A percentile compares a stretch with the other conserved stretches of the same genome.
These are phyloP conservation scores for Daphne laureola DNA, from an alignment of 441 rosid genomes.

Conservation along the genomic window DNA sequence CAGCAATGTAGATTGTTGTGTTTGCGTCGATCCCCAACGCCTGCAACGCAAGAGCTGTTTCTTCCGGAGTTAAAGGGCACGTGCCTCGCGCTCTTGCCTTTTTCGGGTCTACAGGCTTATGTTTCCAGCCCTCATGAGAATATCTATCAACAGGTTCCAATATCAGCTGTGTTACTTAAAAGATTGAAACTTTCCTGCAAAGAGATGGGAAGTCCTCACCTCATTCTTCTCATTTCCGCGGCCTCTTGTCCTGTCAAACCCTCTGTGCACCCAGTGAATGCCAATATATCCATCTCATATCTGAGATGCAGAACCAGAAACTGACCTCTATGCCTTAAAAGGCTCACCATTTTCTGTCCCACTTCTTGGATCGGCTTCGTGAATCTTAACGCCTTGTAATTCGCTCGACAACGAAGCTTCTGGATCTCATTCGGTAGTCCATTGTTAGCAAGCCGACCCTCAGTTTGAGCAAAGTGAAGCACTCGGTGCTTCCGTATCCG, in stretches of 20 bases:
- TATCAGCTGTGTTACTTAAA: neutral
- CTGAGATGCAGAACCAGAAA: conserved; percentile 62
- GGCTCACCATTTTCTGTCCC: conserved; percentile 38
- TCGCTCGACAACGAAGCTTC: conserved; percentile 53
- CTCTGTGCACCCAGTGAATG: conserved; percentile 56
- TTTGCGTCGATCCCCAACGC: conserved; percentile 22
- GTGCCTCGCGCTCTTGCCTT: conserved; percentile 18
- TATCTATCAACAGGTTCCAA: conserved; percentile 12
- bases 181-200: neutral
- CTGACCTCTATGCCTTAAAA: conserved; percentile 55
- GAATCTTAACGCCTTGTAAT: conserved; percentile 48
- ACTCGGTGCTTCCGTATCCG: conserved; percentile 40
- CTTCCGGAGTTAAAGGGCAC: conserved; percentile 31
- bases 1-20: conserved; percentile 23
- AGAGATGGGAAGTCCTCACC: conserved; percentile 18
- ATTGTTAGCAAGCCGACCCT: conserved; percentile 56
- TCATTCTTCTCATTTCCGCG: conserved; percentile 44
- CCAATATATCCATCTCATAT: conserved; percentile 64
- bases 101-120: conserved; percentile 16
- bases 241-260: conserved; percentile 52
- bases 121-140: conserved; percentile 25
- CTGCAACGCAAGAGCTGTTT: conserved; percentile 22
- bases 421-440: conserved; percentile 56
- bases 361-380: conserved; percentile 52
- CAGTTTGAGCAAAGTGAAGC: conserved; percentile 42